Conservation (phyloP, 352 stramenopile genomes). For the Phytophthora multivora region DNA sequence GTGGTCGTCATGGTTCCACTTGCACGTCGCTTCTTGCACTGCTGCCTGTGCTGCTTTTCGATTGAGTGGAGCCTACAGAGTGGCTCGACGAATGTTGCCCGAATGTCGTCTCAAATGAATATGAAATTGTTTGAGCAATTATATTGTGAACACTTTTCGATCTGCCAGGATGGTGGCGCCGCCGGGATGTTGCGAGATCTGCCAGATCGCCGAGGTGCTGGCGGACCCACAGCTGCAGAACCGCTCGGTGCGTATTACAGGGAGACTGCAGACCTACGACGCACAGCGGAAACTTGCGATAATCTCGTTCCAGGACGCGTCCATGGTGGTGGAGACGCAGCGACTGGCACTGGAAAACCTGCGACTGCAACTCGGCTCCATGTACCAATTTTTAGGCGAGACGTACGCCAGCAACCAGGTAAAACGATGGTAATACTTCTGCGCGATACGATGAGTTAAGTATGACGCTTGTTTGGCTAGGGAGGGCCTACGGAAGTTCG, state of each 20-base stretch:
- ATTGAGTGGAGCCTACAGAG: constrained; percentile 34
- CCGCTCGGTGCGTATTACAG: constrained; percentile 79
- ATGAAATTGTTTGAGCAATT: not conserved
- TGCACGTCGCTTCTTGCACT: constrained; percentile 19
- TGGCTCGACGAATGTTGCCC: not conserved
- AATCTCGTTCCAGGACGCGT: constrained; percentile 69
- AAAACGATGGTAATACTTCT: not conserved
- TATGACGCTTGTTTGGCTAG: constrained; percentile 11
- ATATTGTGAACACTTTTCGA: not conserved
- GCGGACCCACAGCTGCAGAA: constrained; percentile 64
- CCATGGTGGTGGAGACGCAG: constrained; percentile 72
- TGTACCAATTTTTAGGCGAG: constrained; percentile 88
- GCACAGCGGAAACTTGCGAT: constrained; percentile 45
- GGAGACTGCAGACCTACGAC: constrained; percentile 70
- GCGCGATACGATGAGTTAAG: not conserved
- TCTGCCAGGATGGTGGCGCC: constrained; percentile 27
- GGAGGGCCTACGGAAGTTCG: constrained; percentile 45
- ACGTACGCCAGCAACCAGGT: constrained; percentile 50
- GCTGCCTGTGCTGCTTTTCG: constrained; percentile 25
- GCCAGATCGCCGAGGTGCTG: constrained; percentile 82
- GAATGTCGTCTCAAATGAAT: constrained; percentile 1
- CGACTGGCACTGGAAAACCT: constrained; percentile 52
- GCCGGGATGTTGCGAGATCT: constrained; percentile 64
- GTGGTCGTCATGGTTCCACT: constrained; percentile 18
- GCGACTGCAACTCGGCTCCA: constrained; percentile 68